Percentiles rank a stretch among this genome's conserved stretches.
These are phyloP conservation scores for Penicillium canescens DNA, from an alignment of 495 filamentous ascomycete species.

Conservation along the genomic window DNA sequence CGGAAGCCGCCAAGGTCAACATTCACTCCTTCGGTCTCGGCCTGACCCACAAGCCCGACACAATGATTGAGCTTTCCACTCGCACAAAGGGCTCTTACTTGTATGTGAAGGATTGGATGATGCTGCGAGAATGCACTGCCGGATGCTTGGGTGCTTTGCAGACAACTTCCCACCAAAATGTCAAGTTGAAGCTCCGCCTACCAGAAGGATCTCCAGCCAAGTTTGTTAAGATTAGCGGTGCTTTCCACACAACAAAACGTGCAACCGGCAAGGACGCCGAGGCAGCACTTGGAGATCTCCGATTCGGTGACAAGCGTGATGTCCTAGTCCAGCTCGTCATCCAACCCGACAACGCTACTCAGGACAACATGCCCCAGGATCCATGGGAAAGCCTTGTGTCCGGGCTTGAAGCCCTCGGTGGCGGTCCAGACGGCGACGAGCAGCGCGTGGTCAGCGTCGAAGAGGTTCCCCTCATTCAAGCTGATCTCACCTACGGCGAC, in stretches of 20 bases:
- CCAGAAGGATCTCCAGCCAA: constrained; percentile 97
- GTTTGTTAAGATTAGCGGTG: constrained; percentile 97
- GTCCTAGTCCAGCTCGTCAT: constrained; percentile 95
- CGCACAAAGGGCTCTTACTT: constrained; percentile 96
- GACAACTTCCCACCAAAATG: constrained; percentile 97
- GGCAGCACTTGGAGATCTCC: constrained; percentile 86
- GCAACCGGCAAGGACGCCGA: constrained; percentile 97
- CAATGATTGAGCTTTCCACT: constrained; percentile 95
- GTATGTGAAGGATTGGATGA: constrained; percentile 99
- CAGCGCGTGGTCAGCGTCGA: constrained; percentile 83
- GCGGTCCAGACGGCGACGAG: constrained; percentile 84
- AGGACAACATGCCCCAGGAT: constrained; percentile 87
- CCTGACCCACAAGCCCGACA: constrained; percentile 97
- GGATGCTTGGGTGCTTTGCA: constrained; percentile 94
- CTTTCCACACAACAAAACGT: constrained; percentile 94
- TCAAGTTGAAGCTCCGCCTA: constrained; percentile 90
- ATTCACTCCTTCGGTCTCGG: constrained; percentile 97
- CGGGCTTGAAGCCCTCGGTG: constrained; percentile 92
- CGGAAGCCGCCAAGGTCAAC: constrained; percentile 95
- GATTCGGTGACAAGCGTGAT: constrained; percentile 97
- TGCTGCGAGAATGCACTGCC: constrained; percentile 95
- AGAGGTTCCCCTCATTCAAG: constrained; percentile 93
- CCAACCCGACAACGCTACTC: constrained; percentile 79
- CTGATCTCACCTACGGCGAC: constrained; percentile 91
- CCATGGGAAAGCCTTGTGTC: constrained; percentile 97